Conservation (phyloP, 208 protist species). For the Trypanosoma grayi region DNA sequence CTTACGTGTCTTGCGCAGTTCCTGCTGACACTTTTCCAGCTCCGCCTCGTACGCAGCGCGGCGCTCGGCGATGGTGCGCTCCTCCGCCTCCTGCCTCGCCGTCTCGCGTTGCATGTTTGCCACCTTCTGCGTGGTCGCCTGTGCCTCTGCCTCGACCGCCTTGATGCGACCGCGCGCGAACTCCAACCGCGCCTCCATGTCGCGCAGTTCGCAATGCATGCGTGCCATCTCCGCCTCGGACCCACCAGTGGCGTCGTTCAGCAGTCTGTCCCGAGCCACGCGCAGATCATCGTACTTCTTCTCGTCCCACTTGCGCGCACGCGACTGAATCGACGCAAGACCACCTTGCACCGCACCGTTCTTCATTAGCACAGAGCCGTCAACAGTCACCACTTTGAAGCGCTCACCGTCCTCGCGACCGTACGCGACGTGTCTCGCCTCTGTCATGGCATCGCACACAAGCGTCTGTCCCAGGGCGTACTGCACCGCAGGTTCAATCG, state of each 20-base stretch:
- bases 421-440: slow-evolving; percentile 91
- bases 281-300: slow-evolving; percentile 87
- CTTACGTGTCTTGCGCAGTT: slow-evolving; percentile 44
- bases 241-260: slow-evolving; percentile 53
- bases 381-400: slow-evolving; percentile 94
- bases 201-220: slow-evolving; percentile 61
- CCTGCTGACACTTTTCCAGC: slow-evolving; percentile 37
- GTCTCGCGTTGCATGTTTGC: slow-evolving; percentile 41
- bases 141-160: slow-evolving; percentile 40
- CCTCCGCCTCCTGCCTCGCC: slow-evolving; percentile 18
- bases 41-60: slow-evolving; percentile 33
- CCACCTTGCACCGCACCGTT: slow-evolving; percentile 96
- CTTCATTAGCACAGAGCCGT: slow-evolving; percentile 95
- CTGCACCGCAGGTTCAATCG: slow-evolving; percentile 85
- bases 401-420: slow-evolving; percentile 46
- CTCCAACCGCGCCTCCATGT: slow-evolving; percentile 65
- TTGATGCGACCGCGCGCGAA: slow-evolving; percentile 47
- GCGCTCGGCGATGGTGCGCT: slow-evolving; percentile 24
- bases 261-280: slow-evolving; percentile 56
- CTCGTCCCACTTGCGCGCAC: slow-evolving; percentile 92
- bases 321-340: slow-evolving; percentile 67
- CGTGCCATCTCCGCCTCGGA: slow-evolving; percentile 75
- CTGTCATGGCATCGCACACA: slow-evolving; percentile 92
- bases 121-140: slow-evolving; percentile 33
- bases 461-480: slow-evolving; percentile 96